Base-by-base conservation (phyloP, 2,329 filamentous ascomycete species). In the Clonostachys solani region DNA sequence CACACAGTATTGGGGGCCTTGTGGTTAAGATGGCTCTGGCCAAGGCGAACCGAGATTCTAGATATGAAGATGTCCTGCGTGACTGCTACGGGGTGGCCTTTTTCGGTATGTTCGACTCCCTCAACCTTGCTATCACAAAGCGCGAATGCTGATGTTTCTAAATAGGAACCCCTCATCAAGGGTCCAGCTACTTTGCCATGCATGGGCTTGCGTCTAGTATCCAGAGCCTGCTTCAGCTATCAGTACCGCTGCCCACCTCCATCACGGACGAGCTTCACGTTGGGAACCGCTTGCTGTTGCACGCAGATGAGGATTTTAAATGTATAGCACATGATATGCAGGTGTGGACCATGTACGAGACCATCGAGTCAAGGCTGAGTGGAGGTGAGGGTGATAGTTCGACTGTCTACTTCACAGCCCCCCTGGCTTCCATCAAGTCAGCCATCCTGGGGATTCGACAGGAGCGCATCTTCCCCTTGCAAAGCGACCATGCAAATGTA, bases 331-430 rank as follows among this genome's bases (percentile, higher is more conserved):
- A 75, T 35, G 81, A 84, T 47, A 67, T 84, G 44, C 75, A 73
- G 7, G 68, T 84, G 12, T 84, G 81, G 80, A 81, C 80, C 0
- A 77, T 84, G 38, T 80, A 84, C 49, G 81, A 84, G 54, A 84
- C 79, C 0, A 72, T 80, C 8, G 81, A 84, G 57, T 83, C 80
- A 1, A 71, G 73, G 1, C 64, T 84, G 5, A 76, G 75, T 0
- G 73, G 73, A 1, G 56, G 65, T 3, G 67, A 65, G 1, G 56
- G 60, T 7, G 56, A 64, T 5, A 74, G 43, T 9, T 29, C 18
- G 18, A 33, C 16, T 15, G 69, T 82, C 4, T 78, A 78, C 54
- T 82, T 84, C 49, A 77, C 77, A 8, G 80, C 80, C 0, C 80
- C 81, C 0, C 63, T 84, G 15, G 77, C 78, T 0, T 82, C 80